Conservation (phyloP, 140 eudicot species). For the Bidens hawaiensis region DNA sequence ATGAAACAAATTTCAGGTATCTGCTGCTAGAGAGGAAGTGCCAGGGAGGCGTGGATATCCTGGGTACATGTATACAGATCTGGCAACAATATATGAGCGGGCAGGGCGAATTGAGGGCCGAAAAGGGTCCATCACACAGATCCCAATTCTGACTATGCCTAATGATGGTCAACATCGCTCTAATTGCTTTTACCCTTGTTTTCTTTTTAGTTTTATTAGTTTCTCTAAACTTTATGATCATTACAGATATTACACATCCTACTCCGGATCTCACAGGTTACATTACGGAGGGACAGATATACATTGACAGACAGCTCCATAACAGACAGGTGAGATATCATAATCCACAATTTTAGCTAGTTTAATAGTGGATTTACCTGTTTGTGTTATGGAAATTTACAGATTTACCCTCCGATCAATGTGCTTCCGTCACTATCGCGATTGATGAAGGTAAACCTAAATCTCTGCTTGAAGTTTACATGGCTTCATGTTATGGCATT, state of each 20-base stretch:
- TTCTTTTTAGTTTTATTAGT: neutral
- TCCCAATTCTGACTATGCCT: conserved; percentile 89
- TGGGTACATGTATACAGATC: conserved; percentile 95
- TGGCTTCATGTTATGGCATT: conserved; percentile 1
- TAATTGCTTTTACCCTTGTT: neutral
- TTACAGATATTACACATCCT: conserved; percentile 91
- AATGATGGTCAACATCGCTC: conserved; percentile 52
- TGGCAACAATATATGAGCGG: conserved; percentile 90
- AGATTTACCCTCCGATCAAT: conserved; percentile 96
- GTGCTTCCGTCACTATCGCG: conserved; percentile 97
- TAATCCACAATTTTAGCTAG: neutral
- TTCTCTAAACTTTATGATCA: conserved; percentile 1
- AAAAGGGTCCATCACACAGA: conserved; percentile 92
- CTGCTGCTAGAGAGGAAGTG: conserved; percentile 95
- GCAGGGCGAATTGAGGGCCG: conserved; percentile 97
- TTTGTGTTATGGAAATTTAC: conserved; percentile 23
- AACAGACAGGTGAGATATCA: conserved; percentile 69
- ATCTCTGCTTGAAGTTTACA: neutral
- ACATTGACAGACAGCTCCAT: conserved; percentile 86
- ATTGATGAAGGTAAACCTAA: conserved; percentile 71
- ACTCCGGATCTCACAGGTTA: conserved; percentile 99
- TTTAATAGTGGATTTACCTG: neutral
- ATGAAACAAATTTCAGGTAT: conserved; percentile 43
- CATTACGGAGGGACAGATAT: conserved; percentile 94
- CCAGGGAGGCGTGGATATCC: conserved; percentile 99